Base-by-base conservation (phyloP, 306 rosid species). In the Quercus bicolor region DNA sequence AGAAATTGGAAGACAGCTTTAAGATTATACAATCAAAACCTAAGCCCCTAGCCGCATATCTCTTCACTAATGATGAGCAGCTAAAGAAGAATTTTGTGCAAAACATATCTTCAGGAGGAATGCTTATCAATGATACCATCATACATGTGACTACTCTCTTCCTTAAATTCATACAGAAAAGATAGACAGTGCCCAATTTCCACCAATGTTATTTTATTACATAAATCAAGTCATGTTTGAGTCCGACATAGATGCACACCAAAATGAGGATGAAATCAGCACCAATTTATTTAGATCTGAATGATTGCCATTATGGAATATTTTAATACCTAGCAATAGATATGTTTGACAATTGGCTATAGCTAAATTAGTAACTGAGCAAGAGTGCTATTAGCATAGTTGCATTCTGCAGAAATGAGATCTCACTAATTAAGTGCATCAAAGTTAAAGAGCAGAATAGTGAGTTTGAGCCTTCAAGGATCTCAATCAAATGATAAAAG, bases 91-190 rank as follows among this genome's bases (percentile, higher is more conserved):
- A 84, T 56, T 93, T 77, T 43, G 98, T 93, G 70, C 88, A 84
- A 8, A 89, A 89, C 20, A 78, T 93, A 77, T 88, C 98, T 51
- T 91, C 98, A 3, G 98, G 98, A 75, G 98, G 98, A 76, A 91
- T 93, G 94, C 91, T 91, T 75, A 81, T 93, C 81, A 93, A 91
- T 72, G 98, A 93, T 73, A 85, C 97, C 16, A 62, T 91, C 56
- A 0, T 91, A 23, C 97, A 92, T 78, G 96, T 92, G 82, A 68
- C 24, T 69, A 57, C 79, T 82, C 82, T 79, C 76, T 55, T 51
- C 69, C 56, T 75, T 34, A 56, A 61, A 56, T 54, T 69, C 77
- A 31, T 51, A 31, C 24, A 18, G 56, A 78, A 66, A 79, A 68
- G 43, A 61, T 52, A 15, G 7, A 77, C 56, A 23, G 3, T 34